A percentile compares a stretch with the other conserved stretches of the same genome.
These are phyloP conservation scores for Jaenimonas drosophilae DNA, from an alignment of 208 protist species.

Conservation along the genomic window DNA sequence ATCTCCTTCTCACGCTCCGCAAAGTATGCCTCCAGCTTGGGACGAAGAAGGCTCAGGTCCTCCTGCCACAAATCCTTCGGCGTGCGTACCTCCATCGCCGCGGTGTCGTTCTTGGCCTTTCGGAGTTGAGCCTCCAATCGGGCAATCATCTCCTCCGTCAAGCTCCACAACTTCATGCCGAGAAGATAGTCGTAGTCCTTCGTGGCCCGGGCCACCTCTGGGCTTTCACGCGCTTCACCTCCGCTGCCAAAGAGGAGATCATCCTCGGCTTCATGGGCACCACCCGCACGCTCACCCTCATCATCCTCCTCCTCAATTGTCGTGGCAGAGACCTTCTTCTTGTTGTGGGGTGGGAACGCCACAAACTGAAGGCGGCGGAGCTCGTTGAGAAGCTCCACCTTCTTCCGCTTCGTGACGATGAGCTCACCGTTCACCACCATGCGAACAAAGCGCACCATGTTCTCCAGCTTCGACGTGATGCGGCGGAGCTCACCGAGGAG, in stretches of 20 bases:
- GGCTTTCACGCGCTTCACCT: constrained; percentile 16
- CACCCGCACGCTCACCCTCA: constrained; percentile 10
- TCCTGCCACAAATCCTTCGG: constrained; percentile 81
- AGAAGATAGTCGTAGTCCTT: constrained; percentile 98
- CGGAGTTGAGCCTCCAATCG: constrained; percentile 83
- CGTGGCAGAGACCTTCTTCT: constrained; percentile 73
- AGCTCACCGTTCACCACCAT: constrained; percentile 94
- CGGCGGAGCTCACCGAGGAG: constrained; percentile 81
- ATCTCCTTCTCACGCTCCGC: constrained; percentile 59
- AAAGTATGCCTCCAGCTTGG: constrained; percentile 46
- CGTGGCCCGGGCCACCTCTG: constrained; percentile 48
- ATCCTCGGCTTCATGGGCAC: not conserved
- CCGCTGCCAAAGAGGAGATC: constrained; percentile 11
- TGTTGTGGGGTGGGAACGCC: constrained; percentile 72
- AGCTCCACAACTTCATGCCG: constrained; percentile 95
- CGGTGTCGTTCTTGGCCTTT: constrained; percentile 68
- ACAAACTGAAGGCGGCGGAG: constrained; percentile 84
- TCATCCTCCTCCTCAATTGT: constrained; percentile 63
- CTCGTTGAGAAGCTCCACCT: constrained; percentile 90
- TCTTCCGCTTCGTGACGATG: constrained; percentile 88
- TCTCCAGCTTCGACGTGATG: constrained; percentile 89
- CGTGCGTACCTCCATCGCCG: constrained; percentile 55
- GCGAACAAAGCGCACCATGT: constrained; percentile 98
- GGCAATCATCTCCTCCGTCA: constrained; percentile 96
- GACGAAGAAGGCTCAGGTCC: constrained; percentile 79